Conservation (phyloP, 208 protist species). For the Crithidia expoeki region DNA sequence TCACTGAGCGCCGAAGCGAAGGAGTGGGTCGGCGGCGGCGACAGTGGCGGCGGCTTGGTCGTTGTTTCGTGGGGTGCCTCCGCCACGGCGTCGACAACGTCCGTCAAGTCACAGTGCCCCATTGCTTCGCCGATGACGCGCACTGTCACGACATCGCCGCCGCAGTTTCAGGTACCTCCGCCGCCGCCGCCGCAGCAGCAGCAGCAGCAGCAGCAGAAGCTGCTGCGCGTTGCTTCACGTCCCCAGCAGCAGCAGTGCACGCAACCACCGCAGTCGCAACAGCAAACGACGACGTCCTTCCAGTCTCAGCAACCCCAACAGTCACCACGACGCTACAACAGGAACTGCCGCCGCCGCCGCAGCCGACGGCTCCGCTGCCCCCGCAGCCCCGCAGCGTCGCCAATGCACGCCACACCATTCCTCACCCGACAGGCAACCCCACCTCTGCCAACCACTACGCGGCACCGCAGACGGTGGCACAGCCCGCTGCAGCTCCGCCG, state of each 20-base stretch:
- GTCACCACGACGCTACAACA: too few relatives aligned
- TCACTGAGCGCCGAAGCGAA: conserved; percentile 30
- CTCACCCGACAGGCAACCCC: not conserved
- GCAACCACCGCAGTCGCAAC: not conserved
- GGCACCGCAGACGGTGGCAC: not conserved
- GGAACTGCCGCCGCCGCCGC: not conserved
- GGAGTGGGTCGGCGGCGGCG: conserved; percentile 25
- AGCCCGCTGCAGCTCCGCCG: not conserved
- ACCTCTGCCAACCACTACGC: not conserved
- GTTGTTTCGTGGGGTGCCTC: conserved; percentile 6
- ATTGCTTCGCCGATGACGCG: not conserved
- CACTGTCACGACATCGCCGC: conserved; percentile 1
- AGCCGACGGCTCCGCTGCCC: not conserved
- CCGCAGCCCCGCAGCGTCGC: conserved; percentile 27
- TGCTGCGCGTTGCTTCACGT: not conserved
- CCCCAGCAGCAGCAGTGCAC: not conserved
- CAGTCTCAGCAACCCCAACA: conserved; percentile 1
- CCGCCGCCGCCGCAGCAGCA: not conserved
- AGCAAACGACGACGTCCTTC: too few relatives aligned
- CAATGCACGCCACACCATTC: conserved; percentile 1
- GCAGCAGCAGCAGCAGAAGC: not conserved
- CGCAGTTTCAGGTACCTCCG: not conserved
- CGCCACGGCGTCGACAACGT: conserved; percentile 8
- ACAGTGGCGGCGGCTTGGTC: conserved; percentile 5
- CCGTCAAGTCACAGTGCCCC: conserved; percentile 12